phyloP scores from a whole-genome alignment of 2,329 filamentous ascomycete species.

The Aureobasidium sp. region DNA sequence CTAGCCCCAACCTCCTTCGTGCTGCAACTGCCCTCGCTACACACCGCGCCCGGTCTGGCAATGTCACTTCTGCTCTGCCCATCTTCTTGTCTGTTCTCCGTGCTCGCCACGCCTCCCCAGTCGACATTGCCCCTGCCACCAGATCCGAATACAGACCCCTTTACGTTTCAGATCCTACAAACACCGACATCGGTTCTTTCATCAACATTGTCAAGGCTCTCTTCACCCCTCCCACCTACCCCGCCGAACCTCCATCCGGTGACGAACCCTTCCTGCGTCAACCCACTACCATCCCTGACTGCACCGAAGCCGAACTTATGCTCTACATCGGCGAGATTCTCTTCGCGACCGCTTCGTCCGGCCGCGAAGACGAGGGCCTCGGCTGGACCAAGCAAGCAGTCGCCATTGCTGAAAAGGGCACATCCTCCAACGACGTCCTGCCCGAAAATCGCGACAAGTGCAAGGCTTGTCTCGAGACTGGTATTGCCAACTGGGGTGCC shows the following conservation, averaged over 20 bases:
- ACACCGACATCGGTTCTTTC: slow-evolving; percentile 19
- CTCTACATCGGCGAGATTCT: slow-evolving; percentile 92
- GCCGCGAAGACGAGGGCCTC: slow-evolving; percentile 58
- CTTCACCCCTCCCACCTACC: slow-evolving; percentile 42
- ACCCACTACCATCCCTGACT: slow-evolving; percentile 48
- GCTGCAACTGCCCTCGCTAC: slow-evolving; percentile 70
- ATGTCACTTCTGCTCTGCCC: slow-evolving; percentile 62
- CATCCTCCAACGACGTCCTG: not conserved
- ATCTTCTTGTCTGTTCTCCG: slow-evolving; percentile 79
- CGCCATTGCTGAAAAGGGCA: not conserved
- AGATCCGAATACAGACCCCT: not conserved
- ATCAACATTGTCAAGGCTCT: slow-evolving; percentile 29
- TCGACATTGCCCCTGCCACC: slow-evolving; percentile 26
- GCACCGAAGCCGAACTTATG: slow-evolving; percentile 78
- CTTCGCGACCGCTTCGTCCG: slow-evolving; percentile 53
- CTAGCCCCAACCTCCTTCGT: slow-evolving; percentile 60
- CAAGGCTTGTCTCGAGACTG: slow-evolving; percentile 65
- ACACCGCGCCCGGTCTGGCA: slow-evolving; percentile 62
- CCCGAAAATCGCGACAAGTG: slow-evolving; percentile 51
- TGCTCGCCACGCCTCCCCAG: slow-evolving; percentile 55
- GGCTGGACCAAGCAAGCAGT: slow-evolving; percentile 57
- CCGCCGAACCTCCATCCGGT: slow-evolving; percentile 61
- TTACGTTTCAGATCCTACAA: not conserved
- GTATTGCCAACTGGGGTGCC: slow-evolving; percentile 69
- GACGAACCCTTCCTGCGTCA: slow-evolving; percentile 57